phyloP scores from a whole-genome alignment of 2,329 filamentous ascomycete genomes.

The Phymatotrichopsis omnivora region DNA sequence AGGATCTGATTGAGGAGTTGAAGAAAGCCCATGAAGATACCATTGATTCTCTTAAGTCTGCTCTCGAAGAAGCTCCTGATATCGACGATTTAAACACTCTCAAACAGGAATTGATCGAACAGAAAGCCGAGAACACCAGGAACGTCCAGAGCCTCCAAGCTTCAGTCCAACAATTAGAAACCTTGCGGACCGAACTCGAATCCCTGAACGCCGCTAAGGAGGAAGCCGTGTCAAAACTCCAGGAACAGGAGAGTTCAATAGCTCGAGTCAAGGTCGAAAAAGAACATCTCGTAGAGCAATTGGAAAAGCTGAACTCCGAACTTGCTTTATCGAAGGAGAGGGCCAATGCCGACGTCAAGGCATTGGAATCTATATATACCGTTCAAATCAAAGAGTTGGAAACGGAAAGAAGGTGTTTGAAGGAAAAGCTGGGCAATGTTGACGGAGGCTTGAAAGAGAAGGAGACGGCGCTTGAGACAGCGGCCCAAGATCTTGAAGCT shows the following conservation, averaged over 20 bases:
- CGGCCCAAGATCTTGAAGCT: slow-evolving; percentile 13
- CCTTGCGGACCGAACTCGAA: no score
- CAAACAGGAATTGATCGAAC: slow-evolving; percentile 9
- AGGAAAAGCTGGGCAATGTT: slow-evolving; percentile 14
- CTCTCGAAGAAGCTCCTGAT: slow-evolving; percentile 16
- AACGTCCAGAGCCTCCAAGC: no score
- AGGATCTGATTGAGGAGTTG: slow-evolving; percentile 14
- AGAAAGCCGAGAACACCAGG: slow-evolving; percentile 5
- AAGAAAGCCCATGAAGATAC: slow-evolving; percentile 10
- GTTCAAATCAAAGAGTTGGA: background rate
- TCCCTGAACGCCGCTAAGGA: no score
- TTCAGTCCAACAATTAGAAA: no score
- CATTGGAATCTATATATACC: background rate
- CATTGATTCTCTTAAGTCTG: slow-evolving; percentile 17
- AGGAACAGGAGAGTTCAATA: no score
- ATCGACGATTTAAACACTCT: slow-evolving; percentile 1
- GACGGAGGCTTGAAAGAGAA: slow-evolving; percentile 16
- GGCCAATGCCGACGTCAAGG: slow-evolving; percentile 2
- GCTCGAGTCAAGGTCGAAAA: no score
- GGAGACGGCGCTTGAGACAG: slow-evolving; percentile 11
- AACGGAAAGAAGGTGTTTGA: slow-evolving; percentile 6
- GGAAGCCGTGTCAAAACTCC: no score
- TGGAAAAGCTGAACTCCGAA: slow-evolving; percentile 12
- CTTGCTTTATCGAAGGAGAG: slow-evolving; percentile 7
- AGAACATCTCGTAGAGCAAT: background rate